Evolutionary conservation across 805 yeast species (phyloP), one percentile per base, ranked within the genome.

Genomic region (Kluyveromyces dobzhanskii): DNA sequence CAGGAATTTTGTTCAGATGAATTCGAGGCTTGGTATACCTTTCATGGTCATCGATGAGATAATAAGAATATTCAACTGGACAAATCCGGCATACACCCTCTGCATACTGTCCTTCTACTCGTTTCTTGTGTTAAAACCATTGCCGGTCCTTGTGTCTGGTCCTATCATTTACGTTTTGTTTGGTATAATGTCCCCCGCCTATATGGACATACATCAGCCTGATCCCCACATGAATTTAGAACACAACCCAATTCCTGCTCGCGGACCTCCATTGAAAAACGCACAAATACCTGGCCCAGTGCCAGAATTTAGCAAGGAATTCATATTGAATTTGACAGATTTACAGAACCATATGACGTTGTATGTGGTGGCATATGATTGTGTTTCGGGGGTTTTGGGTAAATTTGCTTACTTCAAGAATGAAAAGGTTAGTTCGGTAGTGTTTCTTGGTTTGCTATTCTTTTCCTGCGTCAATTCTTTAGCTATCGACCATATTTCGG

Each of bases 301-400:
- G 6, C 82, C 88, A 4, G 86, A 85, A 56, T 67, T 83, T 36
- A 78, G 88, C 24, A 67, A 83, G 40, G 95, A 86, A 54, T 86
- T 85, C 53, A 59, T 80, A 16, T 54, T 85, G 41, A 86, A 86
- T 54, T 65, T 84, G 50, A 84, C 94, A 1, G 95, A 86, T 62
- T 65, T 85, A 42, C 95, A 86, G 53, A 86, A 86, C 54, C 80
- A 78, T 51, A 79, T 83, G 85, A 53, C 78, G 23, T 51, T 78
- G 11, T 85, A 80, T 55, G 78, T 81, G 8, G 56, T 64, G 10
- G 60, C 67, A 0, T 85, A 78, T 69, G 90, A 86, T 59, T 67
- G 68, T 17, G 37, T 75, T 4, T 64, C 69, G 16, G 59, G 66
- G 48, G 40, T 73, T 31, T 64, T 82, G 24, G 61, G 65, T 16